Conservation (phyloP, 371 early-diverging fungal species). For the Mucor plumbeus region DNA sequence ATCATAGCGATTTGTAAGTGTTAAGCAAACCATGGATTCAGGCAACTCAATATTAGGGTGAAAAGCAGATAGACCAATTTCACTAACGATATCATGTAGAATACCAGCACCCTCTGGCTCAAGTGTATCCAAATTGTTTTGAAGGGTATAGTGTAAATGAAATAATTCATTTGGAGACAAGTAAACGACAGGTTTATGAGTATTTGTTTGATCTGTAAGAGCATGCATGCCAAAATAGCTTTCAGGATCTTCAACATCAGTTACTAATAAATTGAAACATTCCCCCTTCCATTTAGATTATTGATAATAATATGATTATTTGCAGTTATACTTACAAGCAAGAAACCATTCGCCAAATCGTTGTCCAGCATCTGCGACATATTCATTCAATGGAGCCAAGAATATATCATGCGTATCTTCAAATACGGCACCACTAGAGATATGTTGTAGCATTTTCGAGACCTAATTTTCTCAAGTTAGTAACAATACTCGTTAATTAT, state of each 20-base stretch:
- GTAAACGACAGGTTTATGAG: constrained; percentile 87
- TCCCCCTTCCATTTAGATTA: no score
- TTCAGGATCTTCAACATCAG: constrained; percentile 85
- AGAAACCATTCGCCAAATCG: constrained; percentile 81
- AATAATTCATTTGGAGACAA: constrained; percentile 91
- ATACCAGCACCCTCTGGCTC: constrained; percentile 73
- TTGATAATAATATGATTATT: not conserved
- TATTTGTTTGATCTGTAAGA: constrained; percentile 82
- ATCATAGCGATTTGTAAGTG: constrained; percentile 73
- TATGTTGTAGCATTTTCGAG: constrained; percentile 91
- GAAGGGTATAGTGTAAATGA: constrained; percentile 81
- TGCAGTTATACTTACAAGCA: constrained; percentile 51
- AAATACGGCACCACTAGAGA: constrained; percentile 82
- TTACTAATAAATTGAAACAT: constrained; percentile 51
- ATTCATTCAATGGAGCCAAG: constrained; percentile 80
- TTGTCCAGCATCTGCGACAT: constrained; percentile 74
- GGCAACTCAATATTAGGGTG: constrained; percentile 58
- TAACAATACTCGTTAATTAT: no score
- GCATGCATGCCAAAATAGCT: constrained; percentile 91
- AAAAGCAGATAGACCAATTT: constrained; percentile 81
- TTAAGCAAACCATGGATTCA: constrained; percentile 71
- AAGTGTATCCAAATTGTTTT: constrained; percentile 72
- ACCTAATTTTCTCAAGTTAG: constrained; percentile 17
- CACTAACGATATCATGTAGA: constrained; percentile 76
- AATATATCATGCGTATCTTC: constrained; percentile 73